Evolutionary conservation across 257 asterid species (phyloP).

Genomic region (Gynochthodes officinalis): DNA sequence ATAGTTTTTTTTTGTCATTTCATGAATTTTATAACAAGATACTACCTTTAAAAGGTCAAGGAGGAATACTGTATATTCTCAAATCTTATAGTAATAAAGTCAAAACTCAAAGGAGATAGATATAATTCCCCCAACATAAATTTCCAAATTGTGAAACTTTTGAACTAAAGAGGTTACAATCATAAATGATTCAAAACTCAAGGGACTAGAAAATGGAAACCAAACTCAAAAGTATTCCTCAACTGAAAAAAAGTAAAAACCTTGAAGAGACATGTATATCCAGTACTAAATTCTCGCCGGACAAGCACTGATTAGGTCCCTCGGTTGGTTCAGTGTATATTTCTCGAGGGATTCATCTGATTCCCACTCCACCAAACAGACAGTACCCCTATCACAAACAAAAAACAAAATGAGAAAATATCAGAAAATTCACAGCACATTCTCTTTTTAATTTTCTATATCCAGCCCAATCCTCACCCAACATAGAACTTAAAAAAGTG

Average conservation of each 20-base stretch:
- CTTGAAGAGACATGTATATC: background rate
- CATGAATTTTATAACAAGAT: too few species aligned
- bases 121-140: too few species aligned
- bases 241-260: background rate
- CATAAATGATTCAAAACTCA: background rate
- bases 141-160: background rate
- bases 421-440: background rate
- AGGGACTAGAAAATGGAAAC: background rate
- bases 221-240: background rate
- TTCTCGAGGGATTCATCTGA: conserved; percentile 8
- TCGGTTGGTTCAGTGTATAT: conserved; percentile 1
- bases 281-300: background rate
- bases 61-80: too few species aligned
- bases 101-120: too few species aligned
- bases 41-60: too few species aligned
- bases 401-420: background rate
- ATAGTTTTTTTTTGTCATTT: too few species aligned
- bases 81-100: too few species aligned
- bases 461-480: background rate
- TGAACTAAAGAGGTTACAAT: background rate
- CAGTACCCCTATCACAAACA: background rate
- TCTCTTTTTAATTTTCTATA: background rate
- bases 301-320: too few species aligned
- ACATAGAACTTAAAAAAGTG: background rate
- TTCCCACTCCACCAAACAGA: background rate